Evolutionary conservation across 805 yeast genomes (phyloP).

Genomic region (Yamadazyma philogaea): DNA sequence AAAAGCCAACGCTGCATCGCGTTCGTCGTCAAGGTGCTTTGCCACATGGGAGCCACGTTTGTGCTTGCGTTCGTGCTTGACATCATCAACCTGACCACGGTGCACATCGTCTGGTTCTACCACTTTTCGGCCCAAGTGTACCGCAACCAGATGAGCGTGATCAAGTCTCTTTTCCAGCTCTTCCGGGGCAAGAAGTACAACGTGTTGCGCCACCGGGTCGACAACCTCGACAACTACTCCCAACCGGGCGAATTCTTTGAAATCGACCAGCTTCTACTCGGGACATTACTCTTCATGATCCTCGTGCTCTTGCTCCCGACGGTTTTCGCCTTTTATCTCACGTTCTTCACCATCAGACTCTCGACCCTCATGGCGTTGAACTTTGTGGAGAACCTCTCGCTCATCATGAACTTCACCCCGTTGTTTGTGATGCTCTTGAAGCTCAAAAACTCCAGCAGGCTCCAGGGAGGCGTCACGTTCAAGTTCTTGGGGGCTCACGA

Average conservation of each 20-base stretch:
- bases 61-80: conserved; percentile 67
- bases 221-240: conserved; percentile 56
- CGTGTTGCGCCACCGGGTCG: conserved; percentile 79
- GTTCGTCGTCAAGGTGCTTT: conserved; percentile 17
- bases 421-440: conserved; percentile 76
- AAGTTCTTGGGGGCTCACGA: conserved; percentile 2
- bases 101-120: conserved; percentile 77
- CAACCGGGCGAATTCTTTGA: conserved; percentile 48
- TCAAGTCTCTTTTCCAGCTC: conserved; percentile 73
- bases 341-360: conserved; percentile 63
- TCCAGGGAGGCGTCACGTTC: conserved; percentile 52
- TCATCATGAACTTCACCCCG: conserved; percentile 80
- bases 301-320: conserved; percentile 82
- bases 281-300: conserved; percentile 83
- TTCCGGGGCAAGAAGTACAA: conserved; percentile 90
- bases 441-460: conserved; percentile 68
- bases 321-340: conserved; percentile 74
- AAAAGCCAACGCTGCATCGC: neutral
- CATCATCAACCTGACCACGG: conserved; percentile 53
- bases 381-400: conserved; percentile 54
- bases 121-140: conserved; percentile 76
- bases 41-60: conserved; percentile 61
- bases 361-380: conserved; percentile 48
- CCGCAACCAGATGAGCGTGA: conserved; percentile 64
- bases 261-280: conserved; percentile 80